Percentiles rank a stretch among this genome's conserved stretches.
phyloP scores from a whole-genome alignment of 2,329 filamentous ascomycete genomes.

The Periglandula ipomoeae region DNA sequence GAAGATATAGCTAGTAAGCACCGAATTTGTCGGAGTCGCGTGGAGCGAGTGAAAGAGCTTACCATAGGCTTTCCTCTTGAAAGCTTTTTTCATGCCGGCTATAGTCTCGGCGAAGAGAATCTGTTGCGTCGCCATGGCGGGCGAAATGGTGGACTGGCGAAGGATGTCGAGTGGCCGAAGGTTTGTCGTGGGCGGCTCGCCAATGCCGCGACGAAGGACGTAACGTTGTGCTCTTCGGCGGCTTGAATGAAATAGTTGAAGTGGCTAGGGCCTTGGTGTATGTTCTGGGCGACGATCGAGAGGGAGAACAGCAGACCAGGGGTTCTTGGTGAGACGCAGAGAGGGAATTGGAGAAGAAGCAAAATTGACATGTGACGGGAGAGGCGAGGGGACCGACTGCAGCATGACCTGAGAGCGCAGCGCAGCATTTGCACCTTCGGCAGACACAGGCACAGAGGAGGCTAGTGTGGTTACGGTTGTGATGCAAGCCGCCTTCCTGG shows the following conservation, averaged over 20 bases:
- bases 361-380: conserved; percentile 1
- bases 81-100: conserved; percentile 57
- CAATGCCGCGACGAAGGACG: neutral
- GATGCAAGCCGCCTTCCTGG: conserved; percentile 1
- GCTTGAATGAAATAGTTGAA: neutral
- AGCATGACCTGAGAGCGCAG: too few relatives aligned
- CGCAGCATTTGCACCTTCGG: conserved; percentile 1
- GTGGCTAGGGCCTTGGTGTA: neutral
- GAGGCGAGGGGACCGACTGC: conserved; percentile 2
- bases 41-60: conserved; percentile 11
- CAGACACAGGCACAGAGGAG: neutral
- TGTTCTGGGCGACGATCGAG: neutral
- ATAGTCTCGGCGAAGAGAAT: conserved; percentile 58
- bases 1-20: conserved; percentile 14
- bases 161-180: neutral
- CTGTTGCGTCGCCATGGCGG: conserved; percentile 42
- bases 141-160: neutral
- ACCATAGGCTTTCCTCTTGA: conserved; percentile 57
- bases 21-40: neutral
- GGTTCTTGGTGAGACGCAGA: neutral
- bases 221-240: neutral
- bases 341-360: neutral
- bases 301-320: neutral
- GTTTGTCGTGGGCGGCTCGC: neutral
- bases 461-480: neutral